phyloP scores from a whole-genome alignment of 495 filamentous ascomycete genomes.

The Aspergillus indologenus region DNA sequence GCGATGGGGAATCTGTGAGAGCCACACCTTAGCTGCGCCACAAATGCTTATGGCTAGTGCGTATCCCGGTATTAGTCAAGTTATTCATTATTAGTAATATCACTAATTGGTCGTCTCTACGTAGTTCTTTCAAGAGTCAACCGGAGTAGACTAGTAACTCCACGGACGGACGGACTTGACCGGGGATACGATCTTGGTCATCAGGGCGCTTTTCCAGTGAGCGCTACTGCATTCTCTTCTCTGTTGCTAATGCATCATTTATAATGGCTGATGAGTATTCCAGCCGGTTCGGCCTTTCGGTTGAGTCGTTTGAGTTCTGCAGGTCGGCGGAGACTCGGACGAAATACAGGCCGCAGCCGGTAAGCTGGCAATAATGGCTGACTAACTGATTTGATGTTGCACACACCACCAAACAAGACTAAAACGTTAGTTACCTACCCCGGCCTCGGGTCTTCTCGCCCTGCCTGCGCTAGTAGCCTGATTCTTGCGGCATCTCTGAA shows the following conservation, averaged over 20 bases:
- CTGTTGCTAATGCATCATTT: neutral
- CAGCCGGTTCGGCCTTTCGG: neutral
- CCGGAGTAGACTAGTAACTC: neutral
- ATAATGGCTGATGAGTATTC: neutral
- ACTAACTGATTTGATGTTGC: too few species aligned
- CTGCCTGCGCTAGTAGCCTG: slow-evolving; percentile 4
- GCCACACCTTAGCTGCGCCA: neutral
- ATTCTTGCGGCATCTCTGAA: slow-evolving; percentile 2
- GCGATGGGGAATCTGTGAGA: neutral
- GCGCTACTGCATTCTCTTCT: slow-evolving; percentile 5
- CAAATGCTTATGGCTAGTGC: neutral
- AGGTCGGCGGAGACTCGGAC: neutral
- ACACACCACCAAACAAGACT: too few species aligned
- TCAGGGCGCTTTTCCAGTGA: neutral
- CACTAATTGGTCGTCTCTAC: neutral
- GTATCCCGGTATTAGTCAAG: neutral
- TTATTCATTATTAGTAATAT: slow-evolving; percentile 1
- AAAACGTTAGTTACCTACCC: neutral
- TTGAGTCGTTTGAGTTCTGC: too few species aligned
- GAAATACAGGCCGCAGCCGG: neutral
- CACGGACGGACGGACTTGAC: slow-evolving; percentile 10
- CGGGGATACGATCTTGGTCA: neutral
- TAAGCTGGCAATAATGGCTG: neutral
- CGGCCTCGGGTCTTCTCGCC: neutral
- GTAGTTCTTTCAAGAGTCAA: neutral